Evolutionary conservation across 2,329 filamentous ascomycete genomes (phyloP).

Genomic region (Cordyceps pruinosa): DNA sequence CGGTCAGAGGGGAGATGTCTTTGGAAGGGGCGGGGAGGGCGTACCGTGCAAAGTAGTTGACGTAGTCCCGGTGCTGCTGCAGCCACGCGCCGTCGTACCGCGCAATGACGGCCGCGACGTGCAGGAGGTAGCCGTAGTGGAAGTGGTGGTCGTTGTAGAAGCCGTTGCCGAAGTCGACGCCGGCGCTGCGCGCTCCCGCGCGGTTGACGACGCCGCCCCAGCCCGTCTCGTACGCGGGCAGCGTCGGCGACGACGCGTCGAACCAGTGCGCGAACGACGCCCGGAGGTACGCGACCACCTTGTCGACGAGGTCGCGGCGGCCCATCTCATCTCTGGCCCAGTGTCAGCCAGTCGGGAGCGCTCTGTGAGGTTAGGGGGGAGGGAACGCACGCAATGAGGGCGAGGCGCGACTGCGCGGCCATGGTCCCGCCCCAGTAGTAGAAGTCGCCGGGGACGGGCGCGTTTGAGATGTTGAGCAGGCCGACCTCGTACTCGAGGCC

Average conservation of each 20-base stretch:
- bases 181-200: constrained; percentile 16
- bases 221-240: constrained; percentile 19
- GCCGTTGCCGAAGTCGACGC: constrained; percentile 22
- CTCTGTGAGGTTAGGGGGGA: no score
- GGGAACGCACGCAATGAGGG: constrained; percentile 19
- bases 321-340: constrained; percentile 17
- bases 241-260: constrained; percentile 13
- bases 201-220: constrained; percentile 21
- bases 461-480: constrained; percentile 15
- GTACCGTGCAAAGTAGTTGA: constrained; percentile 21
- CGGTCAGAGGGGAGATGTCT: no score
- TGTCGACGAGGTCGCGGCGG: constrained; percentile 16
- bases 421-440: constrained; percentile 21
- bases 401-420: constrained; percentile 18
- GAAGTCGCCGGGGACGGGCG: constrained; percentile 19
- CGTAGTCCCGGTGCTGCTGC: constrained; percentile 19
- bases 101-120: constrained; percentile 21
- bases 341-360: constrained; percentile 7
- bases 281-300: constrained; percentile 18
- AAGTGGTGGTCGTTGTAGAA: constrained; percentile 26
- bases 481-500: constrained; percentile 20
- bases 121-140: constrained; percentile 23
- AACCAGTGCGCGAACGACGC: constrained; percentile 20
- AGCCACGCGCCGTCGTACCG: constrained; percentile 19
- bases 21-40: not conserved